phyloP scores from a whole-genome alignment of 495 filamentous ascomycete genomes.

The Tuber indicum region DNA sequence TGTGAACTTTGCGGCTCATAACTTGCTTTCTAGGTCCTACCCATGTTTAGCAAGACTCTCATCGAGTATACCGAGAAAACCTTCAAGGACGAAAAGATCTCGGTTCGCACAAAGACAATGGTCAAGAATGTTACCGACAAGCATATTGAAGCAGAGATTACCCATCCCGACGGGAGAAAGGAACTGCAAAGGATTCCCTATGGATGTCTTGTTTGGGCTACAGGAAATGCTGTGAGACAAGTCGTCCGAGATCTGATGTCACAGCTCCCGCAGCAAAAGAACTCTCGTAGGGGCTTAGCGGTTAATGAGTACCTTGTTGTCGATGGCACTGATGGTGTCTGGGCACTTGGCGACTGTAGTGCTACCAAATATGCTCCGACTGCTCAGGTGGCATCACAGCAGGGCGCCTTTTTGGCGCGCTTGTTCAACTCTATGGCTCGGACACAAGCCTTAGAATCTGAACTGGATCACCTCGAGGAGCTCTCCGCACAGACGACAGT shows the following conservation, averaged over 20 bases:
- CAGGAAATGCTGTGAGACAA: constrained; percentile 86
- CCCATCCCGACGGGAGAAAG: constrained; percentile 80
- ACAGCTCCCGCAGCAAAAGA: constrained; percentile 87
- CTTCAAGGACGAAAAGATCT: constrained; percentile 96
- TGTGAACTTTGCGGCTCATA: constrained; percentile 23
- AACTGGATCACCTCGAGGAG: constrained; percentile 58
- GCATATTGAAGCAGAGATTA: constrained; percentile 84
- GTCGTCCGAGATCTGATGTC: constrained; percentile 84
- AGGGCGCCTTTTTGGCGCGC: constrained; percentile 88
- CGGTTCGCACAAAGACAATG: constrained; percentile 96
- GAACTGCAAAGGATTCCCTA: constrained; percentile 75
- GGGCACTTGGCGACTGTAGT: constrained; percentile 80
- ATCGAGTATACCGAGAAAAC: constrained; percentile 99
- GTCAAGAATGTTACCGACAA: constrained; percentile 96
- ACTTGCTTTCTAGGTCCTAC: constrained; percentile 55
- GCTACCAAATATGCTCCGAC: constrained; percentile 96
- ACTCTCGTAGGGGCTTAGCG: constrained; percentile 86
- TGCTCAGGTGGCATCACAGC: constrained; percentile 91
- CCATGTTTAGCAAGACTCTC: constrained; percentile 97
- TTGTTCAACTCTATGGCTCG: constrained; percentile 98
- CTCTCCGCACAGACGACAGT: constrained; percentile 51
- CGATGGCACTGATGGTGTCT: constrained; percentile 91
- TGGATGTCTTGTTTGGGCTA: constrained; percentile 96
- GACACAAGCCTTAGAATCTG: constrained; percentile 68
- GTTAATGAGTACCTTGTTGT: constrained; percentile 99